Percentiles rank a stretch among this genome's conserved stretches.
Conservation (phyloP, 768 basidiomycete genomes). For the Russula dissimulans region DNA sequence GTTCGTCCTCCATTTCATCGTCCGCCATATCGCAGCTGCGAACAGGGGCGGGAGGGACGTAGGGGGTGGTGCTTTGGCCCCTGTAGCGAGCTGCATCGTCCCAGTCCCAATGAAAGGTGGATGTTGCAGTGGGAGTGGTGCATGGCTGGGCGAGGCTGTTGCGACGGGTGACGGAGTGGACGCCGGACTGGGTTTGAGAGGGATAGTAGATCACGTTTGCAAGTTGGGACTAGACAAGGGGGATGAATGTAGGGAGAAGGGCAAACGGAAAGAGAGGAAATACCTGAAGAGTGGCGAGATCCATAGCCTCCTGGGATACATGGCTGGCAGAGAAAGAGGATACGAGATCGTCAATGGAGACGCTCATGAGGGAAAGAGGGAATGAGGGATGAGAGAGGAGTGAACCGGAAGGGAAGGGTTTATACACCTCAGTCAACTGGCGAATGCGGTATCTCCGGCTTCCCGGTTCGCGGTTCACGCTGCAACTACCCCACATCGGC, state of each 20-base stretch:
- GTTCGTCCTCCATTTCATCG: conserved; percentile 37
- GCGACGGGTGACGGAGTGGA: conserved; percentile 24
- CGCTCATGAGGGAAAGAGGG: conserved; percentile 29
- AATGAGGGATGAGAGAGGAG: too few relatives aligned
- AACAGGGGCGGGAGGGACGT: conserved; percentile 20
- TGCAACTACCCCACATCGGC: too few relatives aligned
- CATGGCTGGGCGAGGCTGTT: conserved; percentile 32
- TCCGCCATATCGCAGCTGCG: conserved; percentile 20
- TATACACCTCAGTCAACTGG: not conserved
- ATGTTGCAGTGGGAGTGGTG: conserved; percentile 33
- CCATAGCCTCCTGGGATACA: conserved; percentile 46
- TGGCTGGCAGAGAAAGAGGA: conserved; percentile 38
- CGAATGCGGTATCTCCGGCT: not conserved
- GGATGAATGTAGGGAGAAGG: not conserved
- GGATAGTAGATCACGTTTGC: conserved; percentile 35
- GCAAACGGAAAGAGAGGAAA: conserved; percentile 18
- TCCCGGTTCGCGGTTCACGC: not conserved
- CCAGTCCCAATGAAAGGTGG: conserved; percentile 26
- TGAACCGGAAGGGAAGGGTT: not conserved
- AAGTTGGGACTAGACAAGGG: conserved; percentile 33
- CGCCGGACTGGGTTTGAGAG: conserved; percentile 21
- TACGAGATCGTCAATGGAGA: conserved; percentile 44
- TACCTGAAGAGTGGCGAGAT: conserved; percentile 42
- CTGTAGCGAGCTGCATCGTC: conserved; percentile 15
- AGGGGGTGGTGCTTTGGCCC: not conserved